Evolutionary conservation across 164 flowering plant genomes (phyloP).

Genomic region (Magnolia changhungtana): DNA sequence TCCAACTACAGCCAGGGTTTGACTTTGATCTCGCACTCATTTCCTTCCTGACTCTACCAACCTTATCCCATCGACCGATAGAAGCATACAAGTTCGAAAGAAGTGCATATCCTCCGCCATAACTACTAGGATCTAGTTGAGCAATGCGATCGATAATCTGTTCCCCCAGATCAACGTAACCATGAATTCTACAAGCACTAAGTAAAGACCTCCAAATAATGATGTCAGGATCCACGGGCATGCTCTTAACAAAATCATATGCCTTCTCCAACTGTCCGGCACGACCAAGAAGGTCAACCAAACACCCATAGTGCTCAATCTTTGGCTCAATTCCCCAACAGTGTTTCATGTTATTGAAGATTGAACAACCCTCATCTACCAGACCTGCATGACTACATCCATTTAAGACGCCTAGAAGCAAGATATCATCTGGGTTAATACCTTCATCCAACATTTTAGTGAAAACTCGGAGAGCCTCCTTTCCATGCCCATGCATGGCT

Average conservation of each 20-base stretch:
- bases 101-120: constrained; percentile 21
- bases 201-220: constrained; percentile 34
- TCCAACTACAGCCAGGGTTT: constrained; percentile 31
- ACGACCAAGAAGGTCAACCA: constrained; percentile 31
- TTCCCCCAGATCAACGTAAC: constrained; percentile 28
- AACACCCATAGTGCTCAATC: constrained; percentile 26
- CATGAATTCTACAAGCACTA: constrained; percentile 28
- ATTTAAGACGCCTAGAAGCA: constrained; percentile 25
- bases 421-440: constrained; percentile 20
- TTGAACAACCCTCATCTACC: constrained; percentile 19
- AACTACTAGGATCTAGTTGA: constrained; percentile 20
- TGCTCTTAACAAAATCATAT: constrained; percentile 14
- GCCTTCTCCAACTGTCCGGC: constrained; percentile 30
- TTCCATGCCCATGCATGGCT: constrained; percentile 30
- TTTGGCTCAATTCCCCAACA: constrained; percentile 21
- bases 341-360: constrained; percentile 21
- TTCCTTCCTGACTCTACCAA: constrained; percentile 15
- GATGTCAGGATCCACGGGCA: constrained; percentile 25
- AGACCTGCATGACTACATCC: constrained; percentile 30
- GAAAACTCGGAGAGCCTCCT: constrained; percentile 21
- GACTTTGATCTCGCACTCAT: constrained; percentile 19
- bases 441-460: constrained; percentile 20
- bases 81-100: constrained; percentile 25
- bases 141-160: constrained; percentile 21
- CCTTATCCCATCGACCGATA: constrained; percentile 22